A percentile compares a stretch with the other conserved stretches of the same genome.
phyloP scores from a whole-genome alignment of 345 rosid genomes.

The Kandelia obovata region DNA sequence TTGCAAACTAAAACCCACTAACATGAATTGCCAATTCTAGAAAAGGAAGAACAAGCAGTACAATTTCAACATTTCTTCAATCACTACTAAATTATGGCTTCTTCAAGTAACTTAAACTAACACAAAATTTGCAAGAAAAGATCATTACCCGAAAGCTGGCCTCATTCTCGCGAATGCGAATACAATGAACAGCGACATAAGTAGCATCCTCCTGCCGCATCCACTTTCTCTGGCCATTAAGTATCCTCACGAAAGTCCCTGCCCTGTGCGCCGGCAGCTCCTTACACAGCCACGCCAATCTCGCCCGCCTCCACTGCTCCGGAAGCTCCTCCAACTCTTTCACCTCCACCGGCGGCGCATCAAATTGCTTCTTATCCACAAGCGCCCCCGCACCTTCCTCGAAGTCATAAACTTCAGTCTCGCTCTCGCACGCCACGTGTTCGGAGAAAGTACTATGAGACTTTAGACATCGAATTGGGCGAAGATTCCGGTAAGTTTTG shows the following conservation, averaged over 20 bases:
- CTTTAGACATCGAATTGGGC: slow-evolving; percentile 9
- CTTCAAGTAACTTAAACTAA: too few relatives aligned
- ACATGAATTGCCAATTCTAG: too few relatives aligned
- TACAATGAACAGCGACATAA: slow-evolving; percentile 62
- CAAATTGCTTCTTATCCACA: slow-evolving; percentile 39
- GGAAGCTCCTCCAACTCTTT: slow-evolving; percentile 67
- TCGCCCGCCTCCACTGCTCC: slow-evolving; percentile 83
- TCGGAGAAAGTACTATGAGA: slow-evolving; percentile 45
- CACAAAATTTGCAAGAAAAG: too few relatives aligned
- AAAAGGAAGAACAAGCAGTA: too few relatives aligned
- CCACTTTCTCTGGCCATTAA: slow-evolving; percentile 88
- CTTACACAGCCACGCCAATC: slow-evolving; percentile 89
- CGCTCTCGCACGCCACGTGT: slow-evolving; percentile 28
- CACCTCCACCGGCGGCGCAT: slow-evolving; percentile 48
- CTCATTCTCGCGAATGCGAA: slow-evolving; percentile 81
- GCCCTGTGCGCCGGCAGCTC: slow-evolving; percentile 71
- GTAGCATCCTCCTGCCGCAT: slow-evolving; percentile 78
- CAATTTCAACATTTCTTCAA: too few relatives aligned
- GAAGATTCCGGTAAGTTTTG: background rate
- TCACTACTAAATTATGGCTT: too few relatives aligned
- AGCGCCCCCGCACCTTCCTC: slow-evolving; percentile 13
- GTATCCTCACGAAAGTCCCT: slow-evolving; percentile 58
- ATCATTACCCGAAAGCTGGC: slow-evolving; percentile 59
- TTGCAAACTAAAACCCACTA: too few relatives aligned
- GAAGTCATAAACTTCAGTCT: slow-evolving; percentile 11